phyloP scores from a whole-genome alignment of 768 basidiomycete genomes.

The Boletus barrowsii region DNA sequence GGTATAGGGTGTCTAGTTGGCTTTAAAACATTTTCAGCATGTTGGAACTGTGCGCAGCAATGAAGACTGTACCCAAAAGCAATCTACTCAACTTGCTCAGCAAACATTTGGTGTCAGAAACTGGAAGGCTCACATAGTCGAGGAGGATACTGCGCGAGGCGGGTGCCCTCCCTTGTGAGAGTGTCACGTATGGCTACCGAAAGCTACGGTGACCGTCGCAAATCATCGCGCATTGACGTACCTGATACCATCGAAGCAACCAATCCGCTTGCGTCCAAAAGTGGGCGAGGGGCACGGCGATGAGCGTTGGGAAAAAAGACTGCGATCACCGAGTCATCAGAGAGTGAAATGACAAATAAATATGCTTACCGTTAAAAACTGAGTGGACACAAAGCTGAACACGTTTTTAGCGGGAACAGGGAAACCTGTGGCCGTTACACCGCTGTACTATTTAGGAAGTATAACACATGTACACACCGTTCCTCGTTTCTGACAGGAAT shows the following conservation, averaged over 20 bases:
- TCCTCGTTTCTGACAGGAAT: slow-evolving; percentile 13
- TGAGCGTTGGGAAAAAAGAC: slow-evolving; percentile 57
- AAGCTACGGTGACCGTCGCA: slow-evolving; percentile 3
- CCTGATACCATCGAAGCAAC: slow-evolving; percentile 57
- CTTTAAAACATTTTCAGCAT: slow-evolving; percentile 30
- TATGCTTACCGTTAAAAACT: slow-evolving; percentile 43
- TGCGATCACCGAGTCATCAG: slow-evolving; percentile 21
- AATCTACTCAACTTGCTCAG: slow-evolving; percentile 33
- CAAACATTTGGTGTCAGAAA: not conserved
- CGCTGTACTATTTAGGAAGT: not conserved
- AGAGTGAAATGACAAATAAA: not conserved
- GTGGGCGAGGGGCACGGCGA: slow-evolving; percentile 48
- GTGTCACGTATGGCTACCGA: slow-evolving; percentile 56
- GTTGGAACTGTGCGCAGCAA: not conserved
- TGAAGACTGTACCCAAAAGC: slow-evolving; percentile 37
- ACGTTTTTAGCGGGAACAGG: slow-evolving; percentile 47
- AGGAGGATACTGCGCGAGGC: slow-evolving; percentile 62
- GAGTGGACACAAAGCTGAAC: slow-evolving; percentile 45
- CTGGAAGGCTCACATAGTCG: slow-evolving; percentile 51
- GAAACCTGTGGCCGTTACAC: slow-evolving; percentile 44
- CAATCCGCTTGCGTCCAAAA: slow-evolving; percentile 54
- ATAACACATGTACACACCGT: slow-evolving; percentile 10
- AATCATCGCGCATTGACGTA: slow-evolving; percentile 25
- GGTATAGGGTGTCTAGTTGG: slow-evolving; percentile 40
- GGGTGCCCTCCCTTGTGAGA: slow-evolving; percentile 49